phyloP scores from a whole-genome alignment of 2,329 filamentous ascomycete species.

The Neopestalotiopsis sp. region DNA sequence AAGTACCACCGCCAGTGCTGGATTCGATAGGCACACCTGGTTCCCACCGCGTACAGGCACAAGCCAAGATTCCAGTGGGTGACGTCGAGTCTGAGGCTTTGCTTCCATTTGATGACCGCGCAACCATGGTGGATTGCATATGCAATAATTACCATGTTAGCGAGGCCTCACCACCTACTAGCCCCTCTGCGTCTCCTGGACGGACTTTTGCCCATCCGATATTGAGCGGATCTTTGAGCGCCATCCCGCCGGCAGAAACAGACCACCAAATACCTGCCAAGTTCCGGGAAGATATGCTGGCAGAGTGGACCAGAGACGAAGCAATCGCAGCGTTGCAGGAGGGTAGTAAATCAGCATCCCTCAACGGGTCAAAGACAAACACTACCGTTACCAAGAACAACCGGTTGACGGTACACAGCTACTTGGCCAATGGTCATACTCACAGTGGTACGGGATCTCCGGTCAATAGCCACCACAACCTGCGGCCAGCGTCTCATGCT shows the following conservation, averaged over 20 bases:
- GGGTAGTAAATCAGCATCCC: slow-evolving; percentile 72
- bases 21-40: slow-evolving; percentile 65
- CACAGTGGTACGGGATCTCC: slow-evolving; percentile 49
- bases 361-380: slow-evolving; percentile 75
- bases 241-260: slow-evolving; percentile 42
- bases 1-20: slow-evolving; percentile 70
- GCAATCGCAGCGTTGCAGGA: slow-evolving; percentile 73
- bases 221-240: slow-evolving; percentile 54
- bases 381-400: slow-evolving; percentile 60
- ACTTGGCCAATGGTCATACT: slow-evolving; percentile 43
- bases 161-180: slow-evolving; percentile 68
- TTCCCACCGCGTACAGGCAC: slow-evolving; percentile 40
- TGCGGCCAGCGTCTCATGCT: slow-evolving; percentile 53
- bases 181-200: slow-evolving; percentile 72
- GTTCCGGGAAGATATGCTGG: slow-evolving; percentile 77
- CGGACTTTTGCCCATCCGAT: slow-evolving; percentile 68
- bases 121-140: slow-evolving; percentile 75
- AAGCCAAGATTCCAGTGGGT: slow-evolving; percentile 53
- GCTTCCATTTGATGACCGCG: slow-evolving; percentile 76
- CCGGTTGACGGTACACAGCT: slow-evolving; percentile 65
- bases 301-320: slow-evolving; percentile 79
- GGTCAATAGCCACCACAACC: slow-evolving; percentile 54
- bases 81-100: slow-evolving; percentile 68
- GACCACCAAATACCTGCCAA: slow-evolving; percentile 67
- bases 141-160: slow-evolving; percentile 72